Percentiles rank a stretch among this genome's conserved stretches.
These are phyloP conservation scores for Gamarada debralockiae DNA, from an alignment of 495 filamentous ascomycete species.

Conservation along the genomic window DNA sequence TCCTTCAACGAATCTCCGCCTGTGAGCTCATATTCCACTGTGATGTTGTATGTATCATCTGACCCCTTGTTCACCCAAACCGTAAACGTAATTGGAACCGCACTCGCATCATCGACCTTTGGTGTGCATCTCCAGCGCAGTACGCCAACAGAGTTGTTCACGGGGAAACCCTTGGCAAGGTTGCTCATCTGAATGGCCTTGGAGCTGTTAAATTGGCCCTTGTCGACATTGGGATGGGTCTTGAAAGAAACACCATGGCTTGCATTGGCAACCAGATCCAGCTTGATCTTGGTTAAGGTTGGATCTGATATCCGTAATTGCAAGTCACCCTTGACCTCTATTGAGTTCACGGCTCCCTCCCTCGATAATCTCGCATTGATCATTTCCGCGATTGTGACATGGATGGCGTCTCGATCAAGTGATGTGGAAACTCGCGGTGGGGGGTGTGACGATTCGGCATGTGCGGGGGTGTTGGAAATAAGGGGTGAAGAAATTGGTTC, in stretches of 20 bases:
- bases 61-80: conserved; percentile 91
- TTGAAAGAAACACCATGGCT: conserved; percentile 81
- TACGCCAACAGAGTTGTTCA: conserved; percentile 84
- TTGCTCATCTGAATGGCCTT: conserved; percentile 85
- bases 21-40: conserved; percentile 89
- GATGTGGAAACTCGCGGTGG: conserved; percentile 59
- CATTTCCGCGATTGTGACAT: conserved; percentile 79
- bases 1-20: conserved; percentile 71
- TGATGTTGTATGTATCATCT: conserved; percentile 74
- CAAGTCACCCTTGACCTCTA: conserved; percentile 87
- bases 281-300: conserved; percentile 81
- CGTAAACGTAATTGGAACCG: conserved; percentile 85
- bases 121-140: conserved; percentile 81
- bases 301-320: conserved; percentile 84
- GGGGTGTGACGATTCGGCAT: conserved; percentile 52
- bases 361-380: conserved; percentile 84
- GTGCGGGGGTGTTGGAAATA: conserved; percentile 58
- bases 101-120: conserved; percentile 66
- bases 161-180: conserved; percentile 77
- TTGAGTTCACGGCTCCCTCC: conserved; percentile 77
- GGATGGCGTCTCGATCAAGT: conserved; percentile 72
- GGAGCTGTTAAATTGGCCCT: conserved; percentile 68
- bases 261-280: conserved; percentile 69
- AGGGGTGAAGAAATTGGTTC: conserved; percentile 72
- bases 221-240: conserved; percentile 94